Base-by-base conservation (phyloP, 1,284 basidiomycete genomes). In the Tremellales sp. region DNA sequence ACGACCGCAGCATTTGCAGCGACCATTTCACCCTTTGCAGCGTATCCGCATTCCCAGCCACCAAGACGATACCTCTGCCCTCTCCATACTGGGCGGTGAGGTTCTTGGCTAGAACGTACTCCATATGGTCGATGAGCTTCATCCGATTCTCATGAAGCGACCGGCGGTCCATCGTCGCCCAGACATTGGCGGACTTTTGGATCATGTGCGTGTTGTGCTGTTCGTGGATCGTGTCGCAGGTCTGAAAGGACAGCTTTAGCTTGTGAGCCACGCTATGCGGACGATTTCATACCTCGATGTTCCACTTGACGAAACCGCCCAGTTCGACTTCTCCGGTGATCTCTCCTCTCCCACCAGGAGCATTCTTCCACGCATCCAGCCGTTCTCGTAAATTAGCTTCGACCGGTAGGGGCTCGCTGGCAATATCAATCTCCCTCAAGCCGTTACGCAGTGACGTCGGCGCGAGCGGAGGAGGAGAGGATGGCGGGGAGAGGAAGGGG, bases 1-100 rank as follows among this genome's bases (percentile, higher is more conserved):
- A 70, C 7, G 45, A 48, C 39, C 75, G 60, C 26, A 76, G 45
- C 56, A 76, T 68, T 28, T 62, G 50, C 19, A 77, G 63, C 14
- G 65, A 67, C 58, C 72, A 69, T 36, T 72, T 60, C 8, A 74
- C 74, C 21, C 75, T 65, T 29, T 61, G 45, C 12, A 77, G 65
- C 0, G 75, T 77, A 57, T 77, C 75, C 40, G 71, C 73, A 54
- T 77, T 76, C 5, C 76, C 76, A n/a, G 75, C 75, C 19, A 74
- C 71, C 58, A 73, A 71, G 24, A 78, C 74, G 34, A 77, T 70
- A 1, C 76, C 75, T 24, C 70, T 49, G 0, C 72, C 74, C 26
- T 54, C 41, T 1, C 64, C 64, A 34, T 62, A 58, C 1, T 66
- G 44, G 8, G 45, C 39, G 19, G 54, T 51, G 18, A 54, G 50